These are phyloP conservation scores for Xylaria flabelliformis DNA, from an alignment of 495 filamentous ascomycete genomes.

Conservation along the genomic window DNA sequence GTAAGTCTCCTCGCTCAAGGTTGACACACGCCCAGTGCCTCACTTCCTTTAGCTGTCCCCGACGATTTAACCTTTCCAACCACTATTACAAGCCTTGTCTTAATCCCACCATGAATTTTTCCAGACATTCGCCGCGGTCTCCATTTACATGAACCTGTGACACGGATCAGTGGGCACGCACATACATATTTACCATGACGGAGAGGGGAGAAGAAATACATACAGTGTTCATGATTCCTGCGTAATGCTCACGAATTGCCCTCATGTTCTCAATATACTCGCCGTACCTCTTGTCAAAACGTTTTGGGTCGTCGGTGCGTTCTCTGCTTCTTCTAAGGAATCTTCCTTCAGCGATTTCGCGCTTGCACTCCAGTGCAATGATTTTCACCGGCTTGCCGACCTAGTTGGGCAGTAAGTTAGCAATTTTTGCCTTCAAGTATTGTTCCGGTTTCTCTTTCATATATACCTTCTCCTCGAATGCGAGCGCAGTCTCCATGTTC, in stretches of 20 bases:
- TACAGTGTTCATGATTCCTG: neutral
- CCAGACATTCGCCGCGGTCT: neutral
- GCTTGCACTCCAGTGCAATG: conserved; percentile 31
- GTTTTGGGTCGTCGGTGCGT: conserved; percentile 23
- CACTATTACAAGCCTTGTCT: neutral
- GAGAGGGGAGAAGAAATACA: neutral
- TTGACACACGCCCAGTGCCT: neutral
- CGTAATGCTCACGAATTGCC: conserved; percentile 26
- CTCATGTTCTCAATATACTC: conserved; percentile 36
- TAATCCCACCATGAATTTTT: neutral
- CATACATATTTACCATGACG: neutral
- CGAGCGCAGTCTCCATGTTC: conserved; percentile 38
- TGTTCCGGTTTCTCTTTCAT: neutral
- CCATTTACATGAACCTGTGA: conserved; percentile 7
- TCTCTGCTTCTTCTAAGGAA: conserved; percentile 28
- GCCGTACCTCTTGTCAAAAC: conserved; percentile 30
- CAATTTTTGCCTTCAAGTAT: neutral
- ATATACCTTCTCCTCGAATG: conserved; percentile 41
- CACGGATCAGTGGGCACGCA: neutral
- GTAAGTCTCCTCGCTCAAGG: neutral
- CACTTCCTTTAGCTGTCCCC: neutral
- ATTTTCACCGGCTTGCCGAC: conserved; percentile 31
- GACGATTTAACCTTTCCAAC: neutral
- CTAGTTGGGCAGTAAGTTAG: conserved; percentile 24
- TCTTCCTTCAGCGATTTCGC: conserved; percentile 23